Evolutionary conservation across 179 eudicot genomes (phyloP).

Genomic region (Sideroxylon spinosum): DNA sequence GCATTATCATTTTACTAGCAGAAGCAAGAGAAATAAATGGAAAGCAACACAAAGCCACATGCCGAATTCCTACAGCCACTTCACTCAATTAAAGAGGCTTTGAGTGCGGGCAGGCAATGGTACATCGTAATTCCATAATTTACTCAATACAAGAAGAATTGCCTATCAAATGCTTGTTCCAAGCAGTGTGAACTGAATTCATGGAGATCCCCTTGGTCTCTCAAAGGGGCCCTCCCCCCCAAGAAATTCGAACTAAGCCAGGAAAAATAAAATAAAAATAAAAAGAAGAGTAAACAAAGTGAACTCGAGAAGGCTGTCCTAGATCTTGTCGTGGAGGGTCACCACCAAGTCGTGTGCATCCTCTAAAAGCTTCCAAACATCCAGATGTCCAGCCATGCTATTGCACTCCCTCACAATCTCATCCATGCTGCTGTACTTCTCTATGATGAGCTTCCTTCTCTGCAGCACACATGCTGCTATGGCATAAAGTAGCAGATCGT

Average conservation of each 20-base stretch:
- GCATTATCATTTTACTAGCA: no score
- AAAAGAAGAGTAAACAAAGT: neutral
- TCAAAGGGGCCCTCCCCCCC: neutral
- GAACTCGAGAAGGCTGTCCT: slow-evolving; percentile 2
- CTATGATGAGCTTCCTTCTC: slow-evolving; percentile 55
- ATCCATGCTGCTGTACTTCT: slow-evolving; percentile 61
- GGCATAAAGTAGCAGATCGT: slow-evolving; percentile 57
- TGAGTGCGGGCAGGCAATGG: slow-evolving; percentile 27
- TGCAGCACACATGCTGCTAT: slow-evolving; percentile 61
- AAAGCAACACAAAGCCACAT: neutral
- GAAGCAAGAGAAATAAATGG: neutral
- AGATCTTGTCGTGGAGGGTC: slow-evolving; percentile 54
- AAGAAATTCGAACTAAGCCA: neutral
- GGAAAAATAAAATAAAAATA: neutral
- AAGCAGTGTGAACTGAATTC: neutral
- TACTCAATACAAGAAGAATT: slow-evolving; percentile 15
- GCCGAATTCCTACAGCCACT: neutral
- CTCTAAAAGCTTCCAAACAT: slow-evolving; percentile 65
- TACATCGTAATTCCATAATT: slow-evolving; percentile 16
- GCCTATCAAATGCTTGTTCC: slow-evolving; percentile 20
- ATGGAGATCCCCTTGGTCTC: neutral
- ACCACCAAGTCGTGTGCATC: slow-evolving; percentile 65
- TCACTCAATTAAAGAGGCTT: slow-evolving; percentile 10
- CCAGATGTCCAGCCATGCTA: slow-evolving; percentile 61
- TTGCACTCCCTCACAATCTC: slow-evolving; percentile 65